Evolutionary conservation across 441 rosid species (phyloP).

Genomic region (Pelargonium fulgidum): DNA sequence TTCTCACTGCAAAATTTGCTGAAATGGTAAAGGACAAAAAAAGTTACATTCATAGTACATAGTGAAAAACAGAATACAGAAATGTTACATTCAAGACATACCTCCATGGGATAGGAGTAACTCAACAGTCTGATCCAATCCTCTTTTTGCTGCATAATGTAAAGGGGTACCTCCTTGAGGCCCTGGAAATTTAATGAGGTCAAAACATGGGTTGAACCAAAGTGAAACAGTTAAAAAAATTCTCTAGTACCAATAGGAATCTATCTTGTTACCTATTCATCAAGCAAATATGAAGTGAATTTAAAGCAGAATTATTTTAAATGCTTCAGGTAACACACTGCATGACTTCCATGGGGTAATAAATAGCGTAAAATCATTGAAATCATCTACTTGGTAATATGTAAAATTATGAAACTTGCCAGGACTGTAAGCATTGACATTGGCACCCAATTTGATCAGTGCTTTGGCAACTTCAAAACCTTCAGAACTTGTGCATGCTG

Average conservation of each 20-base stretch:
- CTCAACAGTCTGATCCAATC: slow-evolving; percentile 38
- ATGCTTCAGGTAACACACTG: too few species aligned
- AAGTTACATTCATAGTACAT: neutral
- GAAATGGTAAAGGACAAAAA: slow-evolving; percentile 22
- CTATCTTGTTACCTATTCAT: too few species aligned
- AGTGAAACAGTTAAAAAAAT: neutral
- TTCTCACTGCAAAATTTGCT: slow-evolving; percentile 49
- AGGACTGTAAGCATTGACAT: slow-evolving; percentile 60
- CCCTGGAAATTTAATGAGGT: slow-evolving; percentile 25
- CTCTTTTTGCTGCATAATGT: slow-evolving; percentile 62
- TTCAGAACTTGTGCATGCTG: slow-evolving; percentile 47
- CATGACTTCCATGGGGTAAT: too few species aligned
- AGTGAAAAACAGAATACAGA: neutral
- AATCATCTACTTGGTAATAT: neutral
- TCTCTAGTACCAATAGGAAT: neutral
- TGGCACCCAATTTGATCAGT: slow-evolving; percentile 50
- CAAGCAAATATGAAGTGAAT: too few species aligned
- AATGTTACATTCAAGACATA: slow-evolving; percentile 12
- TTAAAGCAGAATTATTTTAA: neutral
- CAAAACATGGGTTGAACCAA: too few species aligned
- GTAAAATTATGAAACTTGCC: slow-evolving; percentile 29
- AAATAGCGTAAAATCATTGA: too few species aligned
- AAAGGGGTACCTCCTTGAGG: slow-evolving; percentile 56
- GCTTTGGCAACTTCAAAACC: slow-evolving; percentile 33
- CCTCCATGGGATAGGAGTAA: slow-evolving; percentile 55